Conservation (phyloP, 495 filamentous ascomycete genomes). For the Penicillium simplicissimum region DNA sequence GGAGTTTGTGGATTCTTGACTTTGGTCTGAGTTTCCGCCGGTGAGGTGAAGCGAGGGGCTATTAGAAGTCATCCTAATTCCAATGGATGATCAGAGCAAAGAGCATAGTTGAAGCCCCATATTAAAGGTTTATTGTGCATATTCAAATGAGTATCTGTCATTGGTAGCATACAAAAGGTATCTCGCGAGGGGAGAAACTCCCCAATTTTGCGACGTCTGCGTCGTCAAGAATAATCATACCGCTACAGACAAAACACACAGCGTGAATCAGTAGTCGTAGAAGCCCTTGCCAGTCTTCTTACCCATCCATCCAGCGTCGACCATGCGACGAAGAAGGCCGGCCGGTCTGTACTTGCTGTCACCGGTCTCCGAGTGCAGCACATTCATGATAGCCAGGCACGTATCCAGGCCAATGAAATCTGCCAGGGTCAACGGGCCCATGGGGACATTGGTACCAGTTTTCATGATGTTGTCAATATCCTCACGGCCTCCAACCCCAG, state of each 20-base stretch:
- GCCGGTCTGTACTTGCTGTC: slow-evolving; percentile 94
- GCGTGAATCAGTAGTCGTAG: slow-evolving; percentile 67
- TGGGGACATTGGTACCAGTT: slow-evolving; percentile 97
- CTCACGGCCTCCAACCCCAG: slow-evolving; percentile 80
- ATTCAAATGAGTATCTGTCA: slow-evolving; percentile 11
- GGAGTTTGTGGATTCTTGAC: too few species aligned
- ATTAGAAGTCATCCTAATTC: too few species aligned
- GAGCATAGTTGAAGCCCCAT: neutral
- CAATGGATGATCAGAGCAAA: too few species aligned
- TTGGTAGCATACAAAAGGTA: slow-evolving; percentile 24
- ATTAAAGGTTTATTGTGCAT: slow-evolving; percentile 7
- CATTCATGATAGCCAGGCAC: slow-evolving; percentile 95
- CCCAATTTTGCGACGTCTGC: slow-evolving; percentile 15
- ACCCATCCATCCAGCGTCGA: slow-evolving; percentile 95
- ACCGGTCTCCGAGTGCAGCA: slow-evolving; percentile 85
- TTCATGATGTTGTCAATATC: slow-evolving; percentile 98
- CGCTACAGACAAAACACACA: neutral
- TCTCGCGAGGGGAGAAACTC: slow-evolving; percentile 13
- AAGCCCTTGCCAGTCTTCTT: slow-evolving; percentile 98
- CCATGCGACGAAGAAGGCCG: slow-evolving; percentile 87
- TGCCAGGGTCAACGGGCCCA: slow-evolving; percentile 91
- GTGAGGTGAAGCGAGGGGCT: too few species aligned
- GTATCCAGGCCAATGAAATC: slow-evolving; percentile 99
- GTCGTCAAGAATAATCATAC: slow-evolving; percentile 11
- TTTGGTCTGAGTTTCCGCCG: too few species aligned